A percentile compares a stretch with the other conserved stretches of the same genome.
Evolutionary conservation across 306 rosid species (phyloP).

Genomic region (Quercus agrifolia): DNA sequence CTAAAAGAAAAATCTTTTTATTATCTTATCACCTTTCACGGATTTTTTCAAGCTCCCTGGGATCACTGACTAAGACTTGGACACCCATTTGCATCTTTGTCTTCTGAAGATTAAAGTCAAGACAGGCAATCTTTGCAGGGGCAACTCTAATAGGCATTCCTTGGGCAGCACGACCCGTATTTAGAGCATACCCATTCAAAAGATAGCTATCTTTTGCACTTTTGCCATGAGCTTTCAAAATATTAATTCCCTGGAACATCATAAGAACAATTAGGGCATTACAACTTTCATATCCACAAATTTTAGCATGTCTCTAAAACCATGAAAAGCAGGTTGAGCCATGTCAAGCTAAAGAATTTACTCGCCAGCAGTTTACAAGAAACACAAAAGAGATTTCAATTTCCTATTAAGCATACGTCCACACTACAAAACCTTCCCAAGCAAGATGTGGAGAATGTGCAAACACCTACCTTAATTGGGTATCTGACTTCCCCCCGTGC

Average conservation of each 20-base stretch:
- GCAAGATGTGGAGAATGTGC: neutral
- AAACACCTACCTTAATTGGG: constrained; percentile 80
- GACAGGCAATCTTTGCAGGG: constrained; percentile 95
- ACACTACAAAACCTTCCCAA: constrained; percentile 2
- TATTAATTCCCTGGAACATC: constrained; percentile 68
- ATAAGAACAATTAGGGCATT: constrained; percentile 1
- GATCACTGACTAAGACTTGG: constrained; percentile 87
- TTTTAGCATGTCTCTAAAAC: neutral
- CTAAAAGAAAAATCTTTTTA: neutral
- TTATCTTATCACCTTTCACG: constrained; percentile 71
- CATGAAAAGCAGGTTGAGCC: neutral
- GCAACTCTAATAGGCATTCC: constrained; percentile 94
- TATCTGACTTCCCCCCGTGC: constrained; percentile 86
- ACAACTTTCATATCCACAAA: neutral
- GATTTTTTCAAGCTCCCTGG: constrained; percentile 94
- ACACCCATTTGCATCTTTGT: constrained; percentile 99
- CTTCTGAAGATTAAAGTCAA: constrained; percentile 97
- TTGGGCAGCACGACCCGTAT: constrained; percentile 96
- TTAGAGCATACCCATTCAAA: constrained; percentile 90
- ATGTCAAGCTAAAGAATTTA: neutral
- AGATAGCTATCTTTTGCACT: constrained; percentile 92
- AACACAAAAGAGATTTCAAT: neutral
- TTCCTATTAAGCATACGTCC: neutral
- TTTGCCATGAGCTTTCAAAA: constrained; percentile 97
- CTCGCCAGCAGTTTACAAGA: neutral